These are phyloP conservation scores for Calonectria crousiana DNA, from an alignment of 2,329 filamentous ascomycete species.

Conservation along the genomic window DNA sequence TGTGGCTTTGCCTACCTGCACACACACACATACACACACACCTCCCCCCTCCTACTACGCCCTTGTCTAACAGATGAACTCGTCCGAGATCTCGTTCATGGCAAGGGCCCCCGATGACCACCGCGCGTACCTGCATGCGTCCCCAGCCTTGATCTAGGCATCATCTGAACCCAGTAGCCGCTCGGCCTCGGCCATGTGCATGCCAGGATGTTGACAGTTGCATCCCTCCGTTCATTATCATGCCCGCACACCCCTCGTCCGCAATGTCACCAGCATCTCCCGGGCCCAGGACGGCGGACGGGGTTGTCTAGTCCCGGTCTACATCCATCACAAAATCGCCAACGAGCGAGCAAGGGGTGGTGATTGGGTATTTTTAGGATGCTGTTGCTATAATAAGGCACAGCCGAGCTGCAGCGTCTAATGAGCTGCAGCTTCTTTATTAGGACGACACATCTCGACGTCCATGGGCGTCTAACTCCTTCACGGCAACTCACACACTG, in stretches of 20 bases:
- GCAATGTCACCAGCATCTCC: neutral
- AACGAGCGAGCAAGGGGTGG: neutral
- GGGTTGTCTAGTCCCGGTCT: constrained; percentile 5
- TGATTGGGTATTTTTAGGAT: constrained; percentile 48
- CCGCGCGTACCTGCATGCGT: neutral
- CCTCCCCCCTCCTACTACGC: neutral
- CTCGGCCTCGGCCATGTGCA: constrained; percentile 26
- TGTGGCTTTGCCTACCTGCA: constrained; percentile 33
- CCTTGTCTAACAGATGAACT: neutral
- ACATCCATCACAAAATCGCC: constrained; percentile 1
- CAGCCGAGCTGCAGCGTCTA: constrained; percentile 52
- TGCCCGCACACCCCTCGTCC: neutral
- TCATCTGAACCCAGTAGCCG: constrained; percentile 28
- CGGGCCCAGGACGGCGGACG: neutral
- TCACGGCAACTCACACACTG: constrained; percentile 3
- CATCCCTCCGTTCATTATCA: neutral
- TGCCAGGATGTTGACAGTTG: constrained; percentile 3
- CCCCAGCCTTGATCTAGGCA: constrained; percentile 29
- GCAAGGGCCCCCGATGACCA: neutral
- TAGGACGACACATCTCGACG: constrained; percentile 32
- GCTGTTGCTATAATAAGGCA: constrained; percentile 52
- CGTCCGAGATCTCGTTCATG: constrained; percentile 1
- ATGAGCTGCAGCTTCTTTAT: constrained; percentile 47
- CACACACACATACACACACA: no score
- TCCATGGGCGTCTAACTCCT: constrained; percentile 33